Evolutionary conservation across 2,329 filamentous ascomycete species (phyloP), one percentile per base, ranked within the genome.

Genomic region (Didymella arachidicola): DNA sequence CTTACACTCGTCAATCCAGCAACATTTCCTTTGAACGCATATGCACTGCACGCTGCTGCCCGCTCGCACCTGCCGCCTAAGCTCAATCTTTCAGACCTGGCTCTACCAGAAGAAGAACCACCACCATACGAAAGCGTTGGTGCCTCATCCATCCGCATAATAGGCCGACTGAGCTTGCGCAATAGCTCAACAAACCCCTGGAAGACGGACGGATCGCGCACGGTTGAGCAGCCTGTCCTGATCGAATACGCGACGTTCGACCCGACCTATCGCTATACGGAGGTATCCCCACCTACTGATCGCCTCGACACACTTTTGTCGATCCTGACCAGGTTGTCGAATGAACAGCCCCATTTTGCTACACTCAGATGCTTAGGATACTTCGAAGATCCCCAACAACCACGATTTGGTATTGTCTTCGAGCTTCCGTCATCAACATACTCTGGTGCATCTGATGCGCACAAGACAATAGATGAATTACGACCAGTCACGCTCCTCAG

Each of bases 341-440:
- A 63, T 44, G 70, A 77, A 44, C 73, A 76, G 43, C 65, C 72
- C 4, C 72, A 74, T 34, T 68, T 73, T 50, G 75, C 74, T 3
- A 80, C 78, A 25, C 83, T 87, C 2, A 90, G 83, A 81, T 87
- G 84, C 67, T 75, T 71, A 81, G 90, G 62, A 69, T 93, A 92
- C 69, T 92, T 92, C 67, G 90, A 93, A 71, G 90, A 93, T 67
- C 82, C 89, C 52, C 84, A 86, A 52, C 87, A 90, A 54, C 79
- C 81, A 0, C 84, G 91, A 10, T 85, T 92, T 53, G 91, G 90
- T 5, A 80, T 94, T 11, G 84, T 94, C 11, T 94, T 92, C 68
- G 87, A 90, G 48, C 85, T 93, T 29, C 90, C 90, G 1, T 82
- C 84, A 1, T 76, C 75, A 8, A 74, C 80, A 12, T 78, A 79